Base-by-base conservation (phyloP, 2,329 filamentous ascomycete genomes). In the Xylariaceae sp. region DNA sequence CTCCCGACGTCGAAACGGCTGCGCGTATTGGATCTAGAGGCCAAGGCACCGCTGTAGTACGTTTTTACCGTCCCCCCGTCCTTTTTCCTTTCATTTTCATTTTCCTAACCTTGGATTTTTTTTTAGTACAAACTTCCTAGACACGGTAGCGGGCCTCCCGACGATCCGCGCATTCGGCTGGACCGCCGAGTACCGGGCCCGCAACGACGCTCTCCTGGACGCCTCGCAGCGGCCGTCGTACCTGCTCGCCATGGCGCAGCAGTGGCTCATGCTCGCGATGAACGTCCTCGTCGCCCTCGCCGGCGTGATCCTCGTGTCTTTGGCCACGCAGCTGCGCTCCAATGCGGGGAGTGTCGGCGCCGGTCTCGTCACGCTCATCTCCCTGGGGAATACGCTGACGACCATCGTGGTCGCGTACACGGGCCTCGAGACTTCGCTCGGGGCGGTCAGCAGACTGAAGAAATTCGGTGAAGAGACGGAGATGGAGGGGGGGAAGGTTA, bases 121-220 rank as follows among this genome's bases (percentile, higher is more conserved):
- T 8, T 14, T 17, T 34, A 57, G 54, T 26, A 55, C 57, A 8
- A 52, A 73, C 38, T 74, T 74, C 43, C 59, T 65, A 3, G 71
- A 74, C 44, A 66, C 65, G 3, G 54, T 71, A 2, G 61, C 63
- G 19, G 72, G 72, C 3, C 55, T 74, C 5, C 59, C 60, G 0
- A 74, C 70, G 2, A 55, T 76, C 13, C 63, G 72, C 11, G 69
- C 71, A 3, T 74, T 73, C 47, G 66, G 68, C 4, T 76, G 70
- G 66, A 52, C 64, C 31, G 47, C 54, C 4, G 54, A 59, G 6
- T 63, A 69, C 46, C 54, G 62, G 15, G 50, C 63, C 15, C 64
- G 65, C 42, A 73, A 70, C 40, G 51, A 62, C 9, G 45, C 52
- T 16, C 56, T 71, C 1, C 53, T 76, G 5, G 66, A 75, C 26